Conservation (phyloP, 352 stramenopile genomes). For the Globisporangium emineosum region DNA sequence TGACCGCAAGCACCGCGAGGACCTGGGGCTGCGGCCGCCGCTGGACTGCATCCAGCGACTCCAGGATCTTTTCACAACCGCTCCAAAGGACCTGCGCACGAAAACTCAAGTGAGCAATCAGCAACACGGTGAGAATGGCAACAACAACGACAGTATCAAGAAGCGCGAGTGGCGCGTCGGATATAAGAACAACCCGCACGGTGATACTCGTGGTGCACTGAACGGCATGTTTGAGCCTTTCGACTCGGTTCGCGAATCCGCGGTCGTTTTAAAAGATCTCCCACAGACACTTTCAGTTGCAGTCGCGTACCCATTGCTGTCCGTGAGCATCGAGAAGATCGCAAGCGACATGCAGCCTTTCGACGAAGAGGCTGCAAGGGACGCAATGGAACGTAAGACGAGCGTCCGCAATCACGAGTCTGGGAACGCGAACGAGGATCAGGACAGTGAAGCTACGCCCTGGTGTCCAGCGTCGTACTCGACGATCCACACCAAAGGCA, state of each 20-base stretch:
- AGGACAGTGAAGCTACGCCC: slow-evolving; percentile 3
- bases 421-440: not conserved
- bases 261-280: too few species aligned
- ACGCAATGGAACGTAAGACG: slow-evolving; percentile 22
- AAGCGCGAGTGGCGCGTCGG: slow-evolving; percentile 43
- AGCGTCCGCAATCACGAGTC: not conserved
- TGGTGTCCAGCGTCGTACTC: slow-evolving; percentile 46
- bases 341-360: slow-evolving; percentile 17
- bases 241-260: slow-evolving; percentile 31
- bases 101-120: slow-evolving; percentile 6
- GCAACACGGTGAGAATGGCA: not conserved
- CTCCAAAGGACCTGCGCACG: slow-evolving; percentile 31
- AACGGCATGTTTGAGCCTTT: slow-evolving; percentile 48
- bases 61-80: slow-evolving; percentile 47
- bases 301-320: slow-evolving; percentile 29
- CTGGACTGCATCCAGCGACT: slow-evolving; percentile 44
- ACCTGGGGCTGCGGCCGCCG: slow-evolving; percentile 39
- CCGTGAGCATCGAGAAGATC: slow-evolving; percentile 10
- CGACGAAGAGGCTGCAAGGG: slow-evolving; percentile 19
- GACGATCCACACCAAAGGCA: slow-evolving; percentile 17
- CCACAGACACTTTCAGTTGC: slow-evolving; percentile 19
- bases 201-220: slow-evolving; percentile 19
- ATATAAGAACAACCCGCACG: slow-evolving; percentile 40
- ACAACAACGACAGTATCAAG: not conserved
- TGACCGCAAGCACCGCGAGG: slow-evolving; percentile 47